A percentile compares a stretch with the other conserved stretches of the same genome.
Conservation (phyloP, 78 protist species). For the Anaeramoeba ignava region DNA sequence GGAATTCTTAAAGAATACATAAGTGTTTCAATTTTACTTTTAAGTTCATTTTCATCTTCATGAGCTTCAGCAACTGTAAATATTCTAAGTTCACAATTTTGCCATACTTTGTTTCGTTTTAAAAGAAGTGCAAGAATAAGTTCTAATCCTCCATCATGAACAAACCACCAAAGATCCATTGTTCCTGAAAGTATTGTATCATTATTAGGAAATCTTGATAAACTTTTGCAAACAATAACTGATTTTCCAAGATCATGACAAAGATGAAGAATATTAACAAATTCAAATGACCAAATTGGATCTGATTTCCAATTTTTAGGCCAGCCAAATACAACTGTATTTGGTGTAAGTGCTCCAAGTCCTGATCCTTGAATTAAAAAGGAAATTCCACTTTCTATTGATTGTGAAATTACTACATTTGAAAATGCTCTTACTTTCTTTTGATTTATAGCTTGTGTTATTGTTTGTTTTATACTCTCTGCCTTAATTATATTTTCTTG, state of each 20-base stretch:
- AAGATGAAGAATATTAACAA: no score
- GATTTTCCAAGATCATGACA: no score
- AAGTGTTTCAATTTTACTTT: background rate
- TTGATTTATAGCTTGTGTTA: slow-evolving; percentile 3
- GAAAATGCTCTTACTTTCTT: slow-evolving; percentile 15
- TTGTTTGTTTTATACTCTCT: background rate
- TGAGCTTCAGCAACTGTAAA: slow-evolving; percentile 14
- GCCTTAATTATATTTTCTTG: background rate
- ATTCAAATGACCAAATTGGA: no score
- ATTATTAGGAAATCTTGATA: background rate
- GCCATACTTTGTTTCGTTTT: slow-evolving; percentile 23
- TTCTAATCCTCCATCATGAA: slow-evolving; percentile 39
- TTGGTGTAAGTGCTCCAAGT: slow-evolving; percentile 31
- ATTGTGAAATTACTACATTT: slow-evolving; percentile 9
- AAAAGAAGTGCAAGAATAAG: slow-evolving; percentile 25
- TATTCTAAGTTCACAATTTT: slow-evolving; percentile 25
- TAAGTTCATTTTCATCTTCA: background rate
- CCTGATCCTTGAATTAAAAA: slow-evolving; percentile 25
- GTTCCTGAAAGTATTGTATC: background rate
- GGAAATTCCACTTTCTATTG: background rate
- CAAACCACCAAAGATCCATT: slow-evolving; percentile 50
- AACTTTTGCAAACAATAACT: no score
- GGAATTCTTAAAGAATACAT: background rate
- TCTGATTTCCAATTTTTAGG: slow-evolving; percentile 15
- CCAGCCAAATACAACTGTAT: slow-evolving; percentile 25